phyloP scores from a whole-genome alignment of 805 yeast species.

The Kluyveromyces wickerhamii region DNA sequence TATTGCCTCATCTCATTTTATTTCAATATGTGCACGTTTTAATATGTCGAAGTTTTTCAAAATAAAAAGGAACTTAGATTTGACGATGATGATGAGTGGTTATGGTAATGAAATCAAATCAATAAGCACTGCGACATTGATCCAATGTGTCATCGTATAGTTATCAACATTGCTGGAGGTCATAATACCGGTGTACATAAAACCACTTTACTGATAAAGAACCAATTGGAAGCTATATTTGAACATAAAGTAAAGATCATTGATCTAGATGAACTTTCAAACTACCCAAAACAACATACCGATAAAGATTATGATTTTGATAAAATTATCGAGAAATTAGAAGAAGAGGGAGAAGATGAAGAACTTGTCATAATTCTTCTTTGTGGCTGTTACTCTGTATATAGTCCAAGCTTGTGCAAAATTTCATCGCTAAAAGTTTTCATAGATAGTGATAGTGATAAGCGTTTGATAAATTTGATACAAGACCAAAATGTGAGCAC shows the following conservation, averaged over 20 bases:
- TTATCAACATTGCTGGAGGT: constrained; percentile 27
- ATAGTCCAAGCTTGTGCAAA: constrained; percentile 46
- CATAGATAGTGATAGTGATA: constrained; percentile 79
- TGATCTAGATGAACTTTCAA: constrained; percentile 34
- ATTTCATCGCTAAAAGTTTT: constrained; percentile 61
- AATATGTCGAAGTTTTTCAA: too few relatives aligned
- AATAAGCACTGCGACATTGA: too few relatives aligned
- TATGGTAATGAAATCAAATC: too few relatives aligned
- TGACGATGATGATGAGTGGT: too few relatives aligned
- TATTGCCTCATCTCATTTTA: too few relatives aligned
- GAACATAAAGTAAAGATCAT: constrained; percentile 27
- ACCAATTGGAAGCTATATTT: constrained; percentile 22
- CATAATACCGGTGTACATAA: constrained; percentile 27
- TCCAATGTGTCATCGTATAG: constrained; percentile 1
- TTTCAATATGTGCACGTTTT: too few relatives aligned
- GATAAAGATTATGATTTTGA: constrained; percentile 30
- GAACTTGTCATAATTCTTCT: constrained; percentile 38
- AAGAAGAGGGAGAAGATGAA: constrained; percentile 10
- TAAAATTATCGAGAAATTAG: constrained; percentile 8
- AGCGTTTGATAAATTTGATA: constrained; percentile 75
- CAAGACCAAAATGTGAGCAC: constrained; percentile 13
- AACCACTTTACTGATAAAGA: constrained; percentile 32
- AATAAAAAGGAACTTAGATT: too few relatives aligned
- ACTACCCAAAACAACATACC: constrained; percentile 15
- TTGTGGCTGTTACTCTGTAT: constrained; percentile 76